Evolutionary conservation across 805 yeast genomes (phyloP), one percentile per base, ranked within the genome.

Genomic region (Sugiyamaella floridensis): DNA sequence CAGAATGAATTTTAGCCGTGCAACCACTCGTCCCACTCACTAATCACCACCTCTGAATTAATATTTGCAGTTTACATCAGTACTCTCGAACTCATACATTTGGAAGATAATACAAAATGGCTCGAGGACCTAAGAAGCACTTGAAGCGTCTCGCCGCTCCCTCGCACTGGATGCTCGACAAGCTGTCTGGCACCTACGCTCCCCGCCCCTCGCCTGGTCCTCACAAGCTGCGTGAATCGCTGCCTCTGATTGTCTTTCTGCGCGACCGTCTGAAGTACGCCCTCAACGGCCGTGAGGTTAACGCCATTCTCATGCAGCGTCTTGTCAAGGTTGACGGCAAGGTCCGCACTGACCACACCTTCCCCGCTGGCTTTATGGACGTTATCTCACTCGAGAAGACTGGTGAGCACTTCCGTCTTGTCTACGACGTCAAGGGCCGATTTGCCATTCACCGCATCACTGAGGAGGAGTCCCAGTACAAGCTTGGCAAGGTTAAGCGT

Each of bases 111-210:
- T 40, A 58, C 69, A 81, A 77, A 72, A 82, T 82, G 87, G 86
- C 80, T 73, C 81, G 87, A 82, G 87, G 87, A 76, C 86, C 86
- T 28, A 55, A 58, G 57, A 61, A 60, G 62, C 64, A 59, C 54
- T 51, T 60, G 61, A 60, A 61, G 58, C 55, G 62, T 44, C 49
- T 54, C 42, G 62, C 98, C 77, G 99, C 99, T 77, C 99, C 99
- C 83, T 86, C 90, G 82, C 99, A 93, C 86, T 93, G 99, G 99
- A 87, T 93, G 95, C 88, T 93, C 82, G 99, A 95, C 95, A 93
- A 93, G 82, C 83, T 93, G 81, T 87, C 97, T 74, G 99, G 99
- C 76, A 82, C 88, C 73, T 93, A 93, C 77, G 99, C 99, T 63
- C 99, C 99, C 81, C 89, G 98, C 82, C 96, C 98, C 74, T 89